These are phyloP conservation scores for Boletellus emodensis DNA, from an alignment of 768 basidiomycete genomes.

Conservation along the genomic window DNA sequence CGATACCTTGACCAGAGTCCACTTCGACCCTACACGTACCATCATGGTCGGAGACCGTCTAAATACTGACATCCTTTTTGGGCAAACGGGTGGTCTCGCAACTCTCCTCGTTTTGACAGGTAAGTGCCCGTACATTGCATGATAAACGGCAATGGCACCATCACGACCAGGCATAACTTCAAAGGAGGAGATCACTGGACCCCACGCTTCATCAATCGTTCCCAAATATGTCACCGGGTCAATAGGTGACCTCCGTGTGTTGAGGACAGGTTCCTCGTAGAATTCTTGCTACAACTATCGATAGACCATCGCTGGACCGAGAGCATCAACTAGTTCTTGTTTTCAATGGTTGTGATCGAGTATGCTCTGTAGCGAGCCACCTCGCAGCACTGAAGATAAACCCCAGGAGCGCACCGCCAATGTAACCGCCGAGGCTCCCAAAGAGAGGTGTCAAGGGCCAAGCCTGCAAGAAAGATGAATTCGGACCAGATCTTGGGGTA, in stretches of 20 bases:
- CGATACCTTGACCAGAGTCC: slow-evolving; percentile 48
- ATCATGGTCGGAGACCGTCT: slow-evolving; percentile 97
- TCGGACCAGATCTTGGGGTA: background rate
- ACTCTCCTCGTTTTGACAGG: slow-evolving; percentile 94
- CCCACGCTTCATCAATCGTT: slow-evolving; percentile 63
- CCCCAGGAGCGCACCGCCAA: slow-evolving; percentile 53
- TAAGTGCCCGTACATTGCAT: slow-evolving; percentile 26
- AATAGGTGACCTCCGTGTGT: slow-evolving; percentile 71
- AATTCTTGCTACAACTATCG: slow-evolving; percentile 5
- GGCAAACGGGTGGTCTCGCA: slow-evolving; percentile 76
- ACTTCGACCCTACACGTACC: slow-evolving; percentile 81
- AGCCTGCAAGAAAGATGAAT: slow-evolving; percentile 42
- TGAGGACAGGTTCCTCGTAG: slow-evolving; percentile 21
- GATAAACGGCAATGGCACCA: background rate
- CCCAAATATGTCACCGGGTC: slow-evolving; percentile 80
- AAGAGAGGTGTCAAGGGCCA: slow-evolving; percentile 81
- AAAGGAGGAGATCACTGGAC: slow-evolving; percentile 68
- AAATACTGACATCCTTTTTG: slow-evolving; percentile 94
- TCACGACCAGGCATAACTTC: slow-evolving; percentile 63
- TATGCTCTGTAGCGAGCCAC: slow-evolving; percentile 39
- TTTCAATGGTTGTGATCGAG: slow-evolving; percentile 23
- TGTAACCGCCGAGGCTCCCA: slow-evolving; percentile 67
- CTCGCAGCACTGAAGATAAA: slow-evolving; percentile 42
- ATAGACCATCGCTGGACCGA: background rate
- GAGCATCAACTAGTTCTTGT: slow-evolving; percentile 19